Evolutionary conservation across 2,329 filamentous ascomycete genomes (phyloP).

Genomic region (Phialophora expanda): DNA sequence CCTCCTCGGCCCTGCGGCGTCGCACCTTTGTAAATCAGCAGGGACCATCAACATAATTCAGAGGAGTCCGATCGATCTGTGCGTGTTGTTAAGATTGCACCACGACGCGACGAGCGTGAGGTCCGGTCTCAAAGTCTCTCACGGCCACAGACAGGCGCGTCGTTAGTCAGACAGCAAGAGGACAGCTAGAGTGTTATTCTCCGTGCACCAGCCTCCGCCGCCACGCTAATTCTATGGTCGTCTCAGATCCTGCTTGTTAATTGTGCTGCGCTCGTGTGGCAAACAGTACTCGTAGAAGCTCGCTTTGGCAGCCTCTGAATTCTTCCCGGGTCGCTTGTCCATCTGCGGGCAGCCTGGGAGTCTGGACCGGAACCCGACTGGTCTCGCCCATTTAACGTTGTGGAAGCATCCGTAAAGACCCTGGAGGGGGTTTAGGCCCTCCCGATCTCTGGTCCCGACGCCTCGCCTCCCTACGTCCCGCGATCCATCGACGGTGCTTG

Average conservation of each 20-base stretch:
- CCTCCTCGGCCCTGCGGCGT: conserved; percentile 1
- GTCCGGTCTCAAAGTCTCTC: background rate
- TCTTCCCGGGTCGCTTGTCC: background rate
- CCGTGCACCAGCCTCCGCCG: background rate
- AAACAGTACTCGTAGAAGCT: background rate
- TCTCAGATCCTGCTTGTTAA: background rate
- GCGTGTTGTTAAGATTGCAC: background rate
- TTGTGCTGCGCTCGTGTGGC: conserved; percentile 7
- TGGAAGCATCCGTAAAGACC: background rate
- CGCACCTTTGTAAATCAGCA: conserved; percentile 9
- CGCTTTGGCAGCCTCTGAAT: background rate
- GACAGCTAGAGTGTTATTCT: background rate
- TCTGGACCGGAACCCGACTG: conserved; percentile 10
- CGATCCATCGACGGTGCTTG: background rate
- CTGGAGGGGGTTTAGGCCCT: background rate
- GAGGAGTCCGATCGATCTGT: background rate
- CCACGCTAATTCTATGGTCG: background rate
- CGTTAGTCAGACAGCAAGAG: conserved; percentile 13
- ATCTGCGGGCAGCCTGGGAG: background rate
- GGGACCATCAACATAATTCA: conserved; percentile 3
- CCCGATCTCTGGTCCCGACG: background rate
- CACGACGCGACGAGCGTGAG: background rate
- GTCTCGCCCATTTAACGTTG: conserved; percentile 7
- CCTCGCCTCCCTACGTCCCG: background rate
- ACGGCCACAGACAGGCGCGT: background rate